Evolutionary conservation across 2,329 filamentous ascomycete genomes (phyloP), one percentile per base, ranked within the genome.

Genomic region (Fusarium solani-melongenae): DNA sequence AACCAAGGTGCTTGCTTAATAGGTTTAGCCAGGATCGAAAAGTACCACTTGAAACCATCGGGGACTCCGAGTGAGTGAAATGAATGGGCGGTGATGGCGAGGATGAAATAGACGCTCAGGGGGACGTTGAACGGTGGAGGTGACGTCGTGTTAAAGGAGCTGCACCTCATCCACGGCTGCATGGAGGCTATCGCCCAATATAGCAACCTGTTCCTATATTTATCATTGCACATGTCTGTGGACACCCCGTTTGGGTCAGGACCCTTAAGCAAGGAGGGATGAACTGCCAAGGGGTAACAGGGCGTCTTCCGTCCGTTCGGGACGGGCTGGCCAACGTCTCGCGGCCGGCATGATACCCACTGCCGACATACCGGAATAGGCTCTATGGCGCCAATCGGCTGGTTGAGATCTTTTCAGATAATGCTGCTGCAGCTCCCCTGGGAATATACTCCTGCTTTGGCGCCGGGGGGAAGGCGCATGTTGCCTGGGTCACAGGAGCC

Each of bases 171-270:
- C 55, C 75, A 76, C 73, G 77, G 79, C 77, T 83, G 79, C 81
- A 82, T 71, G 78, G 79, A 81, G 81, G 78, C 80, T 81, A 74
- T 70, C 69, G 73, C 81, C 80, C 79, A 81, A 78, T 81, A 81
- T 83, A 83, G 81, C 73, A 84, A 78, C 69, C 33, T 69, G 61
- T 63, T 72, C 61, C 71, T 74, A 72, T 63, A 74, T 61, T 69
- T 72, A 66, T 69, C 66, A 53, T 53, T 60, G 55, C 39, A 58
- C 58, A 41, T 46, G 57, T 59, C 31, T 62, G 49, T 51, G 60
- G 53, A 62, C 34, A 49, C 33, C 36, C 64, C 27, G 41, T 58
- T 38, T 10, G 22, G 33, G 22, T 27, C 15, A 69, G 27, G 64
- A 57, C 57, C 67, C 63, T 33, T 68, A 58, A 58, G 38, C 38